Conservation (phyloP, 192 early-diverging fungal species). For the Backusella psychrophila region DNA sequence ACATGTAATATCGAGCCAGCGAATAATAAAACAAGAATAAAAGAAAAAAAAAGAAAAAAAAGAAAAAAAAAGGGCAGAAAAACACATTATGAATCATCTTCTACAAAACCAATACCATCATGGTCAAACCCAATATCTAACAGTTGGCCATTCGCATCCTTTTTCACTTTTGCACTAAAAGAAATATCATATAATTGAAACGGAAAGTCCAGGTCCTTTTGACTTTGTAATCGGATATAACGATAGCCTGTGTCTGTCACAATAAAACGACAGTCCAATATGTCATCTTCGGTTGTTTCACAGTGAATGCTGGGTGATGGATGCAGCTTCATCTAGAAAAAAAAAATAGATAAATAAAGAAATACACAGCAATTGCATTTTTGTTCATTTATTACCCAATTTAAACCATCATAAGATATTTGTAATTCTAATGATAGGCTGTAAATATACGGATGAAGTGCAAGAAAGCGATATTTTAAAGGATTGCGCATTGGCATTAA, state of each 20-base stretch:
- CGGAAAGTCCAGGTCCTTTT: conserved; percentile 25
- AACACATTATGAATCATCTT: conserved; percentile 15
- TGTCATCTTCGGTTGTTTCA: not conserved
- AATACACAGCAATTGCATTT: not conserved
- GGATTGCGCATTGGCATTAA: conserved; percentile 41
- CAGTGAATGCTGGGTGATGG: conserved; percentile 6
- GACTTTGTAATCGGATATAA: conserved; percentile 37
- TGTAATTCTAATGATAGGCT: conserved; percentile 18
- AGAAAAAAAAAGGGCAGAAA: not conserved
- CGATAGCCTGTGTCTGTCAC: conserved; percentile 37
- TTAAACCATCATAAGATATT: conserved; percentile 38
- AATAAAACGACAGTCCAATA: conserved; percentile 31
- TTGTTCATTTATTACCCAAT: conserved; percentile 30
- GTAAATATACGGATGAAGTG: conserved; percentile 30
- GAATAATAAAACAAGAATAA: not conserved
- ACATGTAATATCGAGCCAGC: not conserved
- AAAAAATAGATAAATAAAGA: not conserved
- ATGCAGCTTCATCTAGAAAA: not conserved
- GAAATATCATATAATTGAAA: conserved; percentile 40
- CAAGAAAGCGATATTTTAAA: conserved; percentile 26
- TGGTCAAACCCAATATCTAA: conserved; percentile 26
- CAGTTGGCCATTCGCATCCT: conserved; percentile 24
- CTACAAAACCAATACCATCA: conserved; percentile 21
- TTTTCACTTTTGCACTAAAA: conserved; percentile 30
- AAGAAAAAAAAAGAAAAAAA: not conserved